Conservation (phyloP, 2,329 filamentous ascomycete species). For the Pestalotiopsis fici region DNA sequence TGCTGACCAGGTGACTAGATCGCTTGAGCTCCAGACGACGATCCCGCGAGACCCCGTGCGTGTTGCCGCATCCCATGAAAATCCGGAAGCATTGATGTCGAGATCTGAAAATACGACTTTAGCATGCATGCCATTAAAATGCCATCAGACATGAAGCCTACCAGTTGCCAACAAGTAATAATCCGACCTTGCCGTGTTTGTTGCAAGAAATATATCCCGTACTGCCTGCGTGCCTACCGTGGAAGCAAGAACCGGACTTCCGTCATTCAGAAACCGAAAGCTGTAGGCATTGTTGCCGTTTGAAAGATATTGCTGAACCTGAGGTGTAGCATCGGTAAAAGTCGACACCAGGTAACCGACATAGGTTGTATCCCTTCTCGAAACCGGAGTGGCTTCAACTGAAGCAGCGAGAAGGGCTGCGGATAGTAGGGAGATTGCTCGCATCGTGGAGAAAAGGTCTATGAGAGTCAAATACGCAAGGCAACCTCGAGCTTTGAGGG, state of each 20-base stretch:
- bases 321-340: conserved; percentile 31
- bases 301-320: conserved; percentile 34
- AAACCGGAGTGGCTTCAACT: conserved; percentile 11
- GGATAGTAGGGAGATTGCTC: neutral
- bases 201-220: conserved; percentile 34
- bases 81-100: conserved; percentile 33
- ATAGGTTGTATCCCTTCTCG: conserved; percentile 17
- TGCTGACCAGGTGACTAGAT: conserved; percentile 35
- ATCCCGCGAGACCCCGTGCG: conserved; percentile 35
- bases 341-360: conserved; percentile 37
- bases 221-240: conserved; percentile 35
- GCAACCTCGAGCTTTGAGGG: neutral
- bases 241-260: conserved; percentile 31
- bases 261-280: conserved; percentile 32
- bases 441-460: neutral
- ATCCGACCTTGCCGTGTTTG: conserved; percentile 32
- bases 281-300: conserved; percentile 29
- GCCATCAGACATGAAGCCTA: conserved; percentile 12
- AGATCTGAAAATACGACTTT: conserved; percentile 26
- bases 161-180: conserved; percentile 37
- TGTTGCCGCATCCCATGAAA: conserved; percentile 36
- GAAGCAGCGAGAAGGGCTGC: conserved; percentile 1
- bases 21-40: conserved; percentile 36
- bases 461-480: neutral
- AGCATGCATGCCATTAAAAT: neutral